These are phyloP conservation scores for Oenanthe javanica DNA, from an alignment of 140 eudicot species.

Conservation along the genomic window DNA sequence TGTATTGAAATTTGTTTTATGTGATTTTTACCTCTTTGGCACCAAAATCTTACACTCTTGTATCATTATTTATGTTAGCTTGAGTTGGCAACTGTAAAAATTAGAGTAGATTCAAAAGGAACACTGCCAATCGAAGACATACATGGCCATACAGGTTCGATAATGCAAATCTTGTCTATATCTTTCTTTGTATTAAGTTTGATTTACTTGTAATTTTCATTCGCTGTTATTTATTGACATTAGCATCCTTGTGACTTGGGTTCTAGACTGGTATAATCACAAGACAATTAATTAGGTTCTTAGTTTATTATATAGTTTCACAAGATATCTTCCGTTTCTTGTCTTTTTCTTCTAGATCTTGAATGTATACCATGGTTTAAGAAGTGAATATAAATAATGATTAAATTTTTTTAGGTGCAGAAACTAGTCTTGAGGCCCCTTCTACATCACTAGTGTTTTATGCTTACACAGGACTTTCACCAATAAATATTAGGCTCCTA, in stretches of 20 bases:
- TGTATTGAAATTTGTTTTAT: background rate
- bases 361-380: background rate
- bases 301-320: background rate
- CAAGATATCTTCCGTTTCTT: background rate
- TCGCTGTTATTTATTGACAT: too few relatives aligned
- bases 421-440: background rate
- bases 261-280: background rate
- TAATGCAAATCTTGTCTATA: background rate
- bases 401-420: background rate
- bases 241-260: background rate
- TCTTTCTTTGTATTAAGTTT: slow-evolving; percentile 9
- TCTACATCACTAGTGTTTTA: background rate
- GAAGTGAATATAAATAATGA: background rate
- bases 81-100: slow-evolving; percentile 35
- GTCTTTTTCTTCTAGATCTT: background rate
- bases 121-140: slow-evolving; percentile 18
- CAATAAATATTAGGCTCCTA: background rate
- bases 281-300: background rate
- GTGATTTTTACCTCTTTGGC: background rate
- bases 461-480: background rate
- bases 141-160: slow-evolving; percentile 35
- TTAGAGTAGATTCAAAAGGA: slow-evolving; percentile 37
- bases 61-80: slow-evolving; percentile 28
- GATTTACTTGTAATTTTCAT: too few relatives aligned
- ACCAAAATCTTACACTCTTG: background rate